A percentile compares a stretch with the other conserved stretches of the same genome.
Conservation (phyloP, 2,329 filamentous ascomycete species). For the Geosmithia morbida region DNA sequence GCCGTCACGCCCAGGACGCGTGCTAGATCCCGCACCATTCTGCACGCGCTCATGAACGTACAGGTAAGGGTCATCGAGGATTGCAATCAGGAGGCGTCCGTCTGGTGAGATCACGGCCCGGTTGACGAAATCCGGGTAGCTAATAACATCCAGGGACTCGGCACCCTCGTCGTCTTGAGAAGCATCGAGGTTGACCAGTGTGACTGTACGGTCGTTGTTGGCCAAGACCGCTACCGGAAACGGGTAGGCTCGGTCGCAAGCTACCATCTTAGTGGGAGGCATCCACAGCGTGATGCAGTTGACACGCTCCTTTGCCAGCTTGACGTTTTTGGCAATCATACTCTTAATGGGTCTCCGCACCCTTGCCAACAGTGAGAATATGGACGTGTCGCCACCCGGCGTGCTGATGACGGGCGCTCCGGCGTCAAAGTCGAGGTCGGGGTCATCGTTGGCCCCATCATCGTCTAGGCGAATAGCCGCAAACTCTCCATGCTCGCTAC, state of each 20-base stretch:
- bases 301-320: constrained; percentile 44
- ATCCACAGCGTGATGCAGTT: constrained; percentile 55
- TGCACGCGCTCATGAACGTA: constrained; percentile 58
- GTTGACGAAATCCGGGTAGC: constrained; percentile 78
- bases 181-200: constrained; percentile 62
- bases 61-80: constrained; percentile 75
- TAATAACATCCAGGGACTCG: constrained; percentile 53
- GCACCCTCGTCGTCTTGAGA: constrained; percentile 26
- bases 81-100: constrained; percentile 63
- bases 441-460: constrained; percentile 14
- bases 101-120: constrained; percentile 89
- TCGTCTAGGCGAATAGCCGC: constrained; percentile 55
- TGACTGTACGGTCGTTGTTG: constrained; percentile 86
- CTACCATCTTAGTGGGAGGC: constrained; percentile 19
- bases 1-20: constrained; percentile 11
- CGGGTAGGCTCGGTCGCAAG: constrained; percentile 24
- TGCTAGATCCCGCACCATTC: background rate
- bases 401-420: constrained; percentile 15
- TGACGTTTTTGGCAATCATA: constrained; percentile 33
- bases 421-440: constrained; percentile 11
- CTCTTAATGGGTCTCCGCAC: constrained; percentile 25
- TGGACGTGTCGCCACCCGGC: constrained; percentile 14
- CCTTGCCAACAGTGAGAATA: constrained; percentile 21
- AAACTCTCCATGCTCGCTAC: constrained; percentile 79
- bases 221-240: constrained; percentile 55